These are phyloP conservation scores for Mucor saturninus DNA, from an alignment of 371 early-diverging fungal genomes.

Conservation along the genomic window DNA sequence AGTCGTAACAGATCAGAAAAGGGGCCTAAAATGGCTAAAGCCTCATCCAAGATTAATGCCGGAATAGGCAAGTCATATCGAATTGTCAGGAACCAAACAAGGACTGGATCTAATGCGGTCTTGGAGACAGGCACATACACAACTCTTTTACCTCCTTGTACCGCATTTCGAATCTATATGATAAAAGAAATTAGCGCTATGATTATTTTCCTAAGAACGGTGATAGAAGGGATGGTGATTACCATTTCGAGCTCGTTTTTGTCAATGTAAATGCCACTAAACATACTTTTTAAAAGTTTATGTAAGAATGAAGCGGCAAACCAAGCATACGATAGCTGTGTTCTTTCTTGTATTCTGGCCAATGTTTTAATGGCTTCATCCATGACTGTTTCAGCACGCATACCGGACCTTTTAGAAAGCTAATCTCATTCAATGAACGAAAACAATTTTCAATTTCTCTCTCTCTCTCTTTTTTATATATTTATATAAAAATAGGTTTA, in stretches of 20 bases:
- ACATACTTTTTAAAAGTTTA: constrained; percentile 30
- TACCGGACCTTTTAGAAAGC: constrained; percentile 34
- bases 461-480: too few species aligned
- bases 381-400: constrained; percentile 26
- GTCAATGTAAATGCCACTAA: constrained; percentile 31
- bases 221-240: not conserved
- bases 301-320: constrained; percentile 39
- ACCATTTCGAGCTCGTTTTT: constrained; percentile 20
- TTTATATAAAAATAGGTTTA: not conserved
- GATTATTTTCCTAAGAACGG: too few species aligned
- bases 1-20: constrained; percentile 36
- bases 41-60: constrained; percentile 32
- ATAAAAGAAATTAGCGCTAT: not conserved
- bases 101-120: constrained; percentile 33
- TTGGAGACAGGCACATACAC: constrained; percentile 42
- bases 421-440: not conserved
- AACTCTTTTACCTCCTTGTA: constrained; percentile 25
- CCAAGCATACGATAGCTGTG: constrained; percentile 40
- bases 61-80: constrained; percentile 41
- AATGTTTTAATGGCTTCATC: constrained; percentile 30
- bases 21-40: constrained; percentile 35
- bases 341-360: constrained; percentile 35
- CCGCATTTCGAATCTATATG: constrained; percentile 17
- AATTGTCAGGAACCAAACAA: constrained; percentile 39
- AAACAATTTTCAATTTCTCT: not conserved